phyloP scores from a whole-genome alignment of 2,329 filamentous ascomycete species.

The Fonsecaea pedrosoi region DNA sequence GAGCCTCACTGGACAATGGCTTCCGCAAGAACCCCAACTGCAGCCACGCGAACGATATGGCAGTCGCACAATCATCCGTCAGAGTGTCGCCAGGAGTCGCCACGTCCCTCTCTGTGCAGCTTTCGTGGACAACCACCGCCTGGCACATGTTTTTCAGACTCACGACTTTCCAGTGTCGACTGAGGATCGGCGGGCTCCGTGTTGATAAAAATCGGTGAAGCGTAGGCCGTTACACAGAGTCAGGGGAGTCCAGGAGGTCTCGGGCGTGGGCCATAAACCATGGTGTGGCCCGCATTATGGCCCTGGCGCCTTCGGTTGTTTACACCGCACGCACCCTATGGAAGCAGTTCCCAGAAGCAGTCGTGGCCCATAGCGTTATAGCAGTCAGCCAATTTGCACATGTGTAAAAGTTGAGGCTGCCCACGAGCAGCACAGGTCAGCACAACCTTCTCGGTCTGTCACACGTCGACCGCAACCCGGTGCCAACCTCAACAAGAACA shows the following conservation, averaged over 20 bases:
- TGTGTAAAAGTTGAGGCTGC: not conserved
- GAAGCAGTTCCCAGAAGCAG: not conserved
- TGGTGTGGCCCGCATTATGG: slow-evolving; percentile 3
- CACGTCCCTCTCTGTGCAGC: not conserved
- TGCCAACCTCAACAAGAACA: not conserved
- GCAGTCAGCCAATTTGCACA: not conserved
- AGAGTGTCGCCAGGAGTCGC: not conserved
- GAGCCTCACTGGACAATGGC: not conserved
- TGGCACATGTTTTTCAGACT: not conserved
- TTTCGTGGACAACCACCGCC: not conserved
- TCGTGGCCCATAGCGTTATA: slow-evolving; percentile 3
- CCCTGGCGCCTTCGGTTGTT: not conserved
- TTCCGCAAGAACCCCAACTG: not conserved
- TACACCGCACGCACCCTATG: not conserved
- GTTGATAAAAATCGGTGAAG: slow-evolving; percentile 7
- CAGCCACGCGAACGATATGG: not conserved
- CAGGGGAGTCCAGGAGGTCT: slow-evolving; percentile 15
- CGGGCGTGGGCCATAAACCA: not conserved
- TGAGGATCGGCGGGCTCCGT: not conserved
- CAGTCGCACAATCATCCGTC: not conserved
- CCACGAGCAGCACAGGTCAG: not conserved
- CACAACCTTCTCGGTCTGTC: not conserved
- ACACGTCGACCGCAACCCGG: not conserved
- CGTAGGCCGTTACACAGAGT: slow-evolving; percentile 16
- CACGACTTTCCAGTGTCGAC: not conserved